Evolutionary conservation across 2,329 filamentous ascomycete genomes (phyloP), one percentile per base, ranked within the genome.

Genomic region (Hypomyces rosellus): DNA sequence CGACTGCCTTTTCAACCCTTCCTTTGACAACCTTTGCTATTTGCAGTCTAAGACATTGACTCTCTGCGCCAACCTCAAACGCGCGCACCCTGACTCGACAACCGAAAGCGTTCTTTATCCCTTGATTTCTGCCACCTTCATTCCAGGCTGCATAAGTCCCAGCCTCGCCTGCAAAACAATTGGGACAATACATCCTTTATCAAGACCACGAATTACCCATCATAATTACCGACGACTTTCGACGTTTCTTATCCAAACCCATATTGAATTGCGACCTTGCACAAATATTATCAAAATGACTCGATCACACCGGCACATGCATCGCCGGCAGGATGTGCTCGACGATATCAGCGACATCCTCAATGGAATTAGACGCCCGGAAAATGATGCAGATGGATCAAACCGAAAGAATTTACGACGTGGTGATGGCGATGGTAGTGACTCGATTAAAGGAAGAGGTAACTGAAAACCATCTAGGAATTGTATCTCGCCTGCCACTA

Each of bases 311-410:
- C 33, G 57, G 43, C 62, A 60, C 49, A 55, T 61, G 39, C 65
- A 65, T 46, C 61, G 54, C 47, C 58, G 57, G 51, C 58, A 48
- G 22, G 55, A 62, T 22, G 54, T 58, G 25, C 52, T 67, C 22
- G 57, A 64, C 44, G 60, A 59, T n/a, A 57, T 63, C 42, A 61
- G 60, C 33, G 57, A 60, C 36, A 57, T 62, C 20, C 54, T 58
- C 37, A 49, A 54, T 53, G 61, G 50, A 30, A 51, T 36, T 50
- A 42, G 22, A 45, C 15, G 48, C 47, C 11, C 22, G n/a, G 33
- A 48, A 46, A 13, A 18, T 39, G 18, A 18, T 48, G 14, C 18
- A 11, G 5, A 48, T 36, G 43, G 12, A 30, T 30, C 25, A 30
- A 50, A 20, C 18, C 15, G 49, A 42, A 34, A 20, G 20, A 44